phyloP scores from a whole-genome alignment of 73 alveolate genomes.

The Tetrahymena elliotti region DNA sequence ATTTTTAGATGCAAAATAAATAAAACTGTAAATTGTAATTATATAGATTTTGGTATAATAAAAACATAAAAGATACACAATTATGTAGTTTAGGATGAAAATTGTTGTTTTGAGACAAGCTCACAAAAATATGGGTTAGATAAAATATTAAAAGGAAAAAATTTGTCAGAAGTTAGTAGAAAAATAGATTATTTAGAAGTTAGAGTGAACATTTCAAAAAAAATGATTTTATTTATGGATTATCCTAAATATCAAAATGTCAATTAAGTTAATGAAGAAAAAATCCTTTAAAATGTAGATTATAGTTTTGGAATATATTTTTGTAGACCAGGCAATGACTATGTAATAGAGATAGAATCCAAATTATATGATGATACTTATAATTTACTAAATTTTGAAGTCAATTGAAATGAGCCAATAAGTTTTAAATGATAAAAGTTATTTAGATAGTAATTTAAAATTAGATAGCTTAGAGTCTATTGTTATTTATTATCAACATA shows the following conservation, averaged over 20 bases:
- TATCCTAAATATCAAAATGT: neutral
- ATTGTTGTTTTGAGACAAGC: neutral
- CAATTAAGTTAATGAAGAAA: neutral
- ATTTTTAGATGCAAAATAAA: neutral
- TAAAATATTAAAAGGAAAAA: neutral
- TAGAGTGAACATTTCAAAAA: neutral
- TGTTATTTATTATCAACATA: too few relatives aligned
- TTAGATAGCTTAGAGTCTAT: too few relatives aligned
- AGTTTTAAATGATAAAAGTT: too few relatives aligned
- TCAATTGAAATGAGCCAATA: too few relatives aligned
- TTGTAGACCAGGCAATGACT: neutral
- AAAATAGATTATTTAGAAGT: neutral
- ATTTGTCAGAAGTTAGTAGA: neutral
- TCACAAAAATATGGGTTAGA: neutral
- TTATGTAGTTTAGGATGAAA: too few relatives aligned
- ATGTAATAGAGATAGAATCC: neutral
- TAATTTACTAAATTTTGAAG: too few relatives aligned
- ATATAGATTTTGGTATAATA: neutral
- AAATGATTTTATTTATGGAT: neutral
- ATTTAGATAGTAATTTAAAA: too few relatives aligned
- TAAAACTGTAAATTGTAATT: too few relatives aligned
- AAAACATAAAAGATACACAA: neutral
- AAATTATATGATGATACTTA: too few relatives aligned
- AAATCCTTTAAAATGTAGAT: neutral
- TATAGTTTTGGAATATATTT: neutral